Percentiles rank a stretch among this genome's conserved stretches.
Conservation (phyloP, 495 filamentous ascomycete genomes). For the Hypoxylon fuscum region DNA sequence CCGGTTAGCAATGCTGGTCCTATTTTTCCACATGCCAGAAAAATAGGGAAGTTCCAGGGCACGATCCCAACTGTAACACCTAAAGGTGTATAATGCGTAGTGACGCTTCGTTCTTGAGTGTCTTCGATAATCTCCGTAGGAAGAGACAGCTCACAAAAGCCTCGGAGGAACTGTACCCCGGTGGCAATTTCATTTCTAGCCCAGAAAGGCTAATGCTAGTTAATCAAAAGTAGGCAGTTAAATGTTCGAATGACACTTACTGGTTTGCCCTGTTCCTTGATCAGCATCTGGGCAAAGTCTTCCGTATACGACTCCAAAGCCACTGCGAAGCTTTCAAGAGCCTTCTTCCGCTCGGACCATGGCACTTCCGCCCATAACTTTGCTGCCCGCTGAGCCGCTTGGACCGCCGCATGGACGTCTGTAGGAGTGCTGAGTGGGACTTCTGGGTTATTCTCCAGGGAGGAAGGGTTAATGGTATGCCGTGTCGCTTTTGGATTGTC, state of each 20-base stretch:
- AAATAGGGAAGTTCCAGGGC: slow-evolving; percentile 65
- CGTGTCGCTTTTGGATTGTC: slow-evolving; percentile 1
- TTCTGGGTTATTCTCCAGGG: slow-evolving; percentile 56
- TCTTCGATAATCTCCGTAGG: slow-evolving; percentile 48
- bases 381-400: slow-evolving; percentile 58
- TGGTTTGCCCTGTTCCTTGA: background rate
- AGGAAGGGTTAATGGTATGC: slow-evolving; percentile 60
- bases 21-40: slow-evolving; percentile 57
- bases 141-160: background rate
- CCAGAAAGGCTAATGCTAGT: background rate
- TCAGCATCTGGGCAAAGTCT: background rate
- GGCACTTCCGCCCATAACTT: slow-evolving; percentile 60
- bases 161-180: background rate
- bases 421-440: slow-evolving; percentile 60
- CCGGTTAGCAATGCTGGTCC: slow-evolving; percentile 58
- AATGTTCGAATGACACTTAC: background rate
- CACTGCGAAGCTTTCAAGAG: background rate
- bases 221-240: background rate
- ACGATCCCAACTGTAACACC: slow-evolving; percentile 56
- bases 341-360: slow-evolving; percentile 52
- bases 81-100: slow-evolving; percentile 53
- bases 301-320: background rate
- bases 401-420: slow-evolving; percentile 64
- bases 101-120: slow-evolving; percentile 47
- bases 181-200: background rate